Percentiles rank a stretch among this genome's conserved stretches.
phyloP scores from a whole-genome alignment of 2,329 filamentous ascomycete species.

The Hymenoscyphus fraxineus region DNA sequence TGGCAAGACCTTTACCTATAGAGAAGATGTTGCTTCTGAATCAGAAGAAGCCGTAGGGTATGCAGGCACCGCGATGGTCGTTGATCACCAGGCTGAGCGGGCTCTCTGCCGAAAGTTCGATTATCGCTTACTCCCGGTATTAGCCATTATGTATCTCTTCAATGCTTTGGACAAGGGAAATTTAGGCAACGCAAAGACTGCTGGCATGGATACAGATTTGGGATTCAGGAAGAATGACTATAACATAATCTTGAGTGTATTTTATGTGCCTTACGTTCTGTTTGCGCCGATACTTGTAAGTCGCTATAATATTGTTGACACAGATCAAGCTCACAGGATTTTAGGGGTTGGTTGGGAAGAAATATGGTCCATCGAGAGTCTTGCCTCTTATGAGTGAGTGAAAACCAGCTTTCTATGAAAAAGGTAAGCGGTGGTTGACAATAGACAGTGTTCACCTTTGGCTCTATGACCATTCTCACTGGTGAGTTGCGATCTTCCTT shows the following conservation, averaged over 20 bases:
- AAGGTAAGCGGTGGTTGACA: not conserved
- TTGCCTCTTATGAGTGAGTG: constrained; percentile 54
- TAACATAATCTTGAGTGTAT: constrained; percentile 66
- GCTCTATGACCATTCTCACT: constrained; percentile 53
- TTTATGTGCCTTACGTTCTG: constrained; percentile 72
- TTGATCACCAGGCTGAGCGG: constrained; percentile 45
- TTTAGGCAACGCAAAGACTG: constrained; percentile 54
- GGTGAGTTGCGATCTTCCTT: constrained; percentile 35
- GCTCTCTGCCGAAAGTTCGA: constrained; percentile 53
- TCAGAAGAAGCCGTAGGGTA: constrained; percentile 14
- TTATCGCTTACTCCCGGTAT: constrained; percentile 48
- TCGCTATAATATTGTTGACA: constrained; percentile 54
- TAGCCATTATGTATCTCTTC: constrained; percentile 52
- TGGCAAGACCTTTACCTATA: not conserved
- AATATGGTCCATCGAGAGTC: constrained; percentile 59
- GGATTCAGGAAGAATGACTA: constrained; percentile 61
- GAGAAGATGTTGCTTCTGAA: constrained; percentile 7
- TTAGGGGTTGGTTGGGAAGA: constrained; percentile 59
- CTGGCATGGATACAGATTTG: constrained; percentile 43
- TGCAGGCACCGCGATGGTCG: constrained; percentile 18
- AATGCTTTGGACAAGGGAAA: constrained; percentile 50
- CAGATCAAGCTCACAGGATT: constrained; percentile 52
- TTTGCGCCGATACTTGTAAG: constrained; percentile 58
- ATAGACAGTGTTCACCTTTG: constrained; percentile 56
- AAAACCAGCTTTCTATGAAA: not conserved